Percentiles rank a stretch among this genome's conserved stretches.
Conservation (phyloP, 805 yeast species). For the Candida silvicultrix region DNA sequence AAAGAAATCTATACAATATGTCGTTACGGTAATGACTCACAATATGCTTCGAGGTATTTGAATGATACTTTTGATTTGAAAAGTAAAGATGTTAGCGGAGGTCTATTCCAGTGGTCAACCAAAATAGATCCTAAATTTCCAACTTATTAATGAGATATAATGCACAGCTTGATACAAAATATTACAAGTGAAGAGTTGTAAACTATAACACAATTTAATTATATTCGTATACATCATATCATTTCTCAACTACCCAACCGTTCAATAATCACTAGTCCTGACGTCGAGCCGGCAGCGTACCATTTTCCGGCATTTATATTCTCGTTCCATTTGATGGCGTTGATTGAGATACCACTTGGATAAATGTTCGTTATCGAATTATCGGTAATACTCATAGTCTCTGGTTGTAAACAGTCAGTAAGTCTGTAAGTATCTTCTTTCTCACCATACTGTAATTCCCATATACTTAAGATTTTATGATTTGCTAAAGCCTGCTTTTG, state of each 20-base stretch:
- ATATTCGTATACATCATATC: background rate
- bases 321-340: conserved; percentile 55
- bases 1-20: conserved; percentile 62
- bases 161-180: background rate
- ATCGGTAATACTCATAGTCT: conserved; percentile 23
- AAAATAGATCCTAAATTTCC: conserved; percentile 58
- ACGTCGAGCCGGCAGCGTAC: conserved; percentile 46
- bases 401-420: conserved; percentile 33
- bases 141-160: conserved; percentile 36
- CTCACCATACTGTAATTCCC: conserved; percentile 36
- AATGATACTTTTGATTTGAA: conserved; percentile 41
- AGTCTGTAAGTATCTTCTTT: conserved; percentile 32
- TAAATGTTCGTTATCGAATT: conserved; percentile 26
- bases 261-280: conserved; percentile 45
- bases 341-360: conserved; percentile 45
- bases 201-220: no score
- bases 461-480: conserved; percentile 26
- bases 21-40: conserved; percentile 89
- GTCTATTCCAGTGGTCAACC: conserved; percentile 62
- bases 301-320: conserved; percentile 34
- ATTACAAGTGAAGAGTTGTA: no score
- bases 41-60: conserved; percentile 57
- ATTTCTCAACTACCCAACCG: conserved; percentile 13
- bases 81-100: conserved; percentile 72
- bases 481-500: conserved; percentile 23